Evolutionary conservation across 1,139 yeast species (phyloP).

Genomic region (Suhomyces yuchorum): DNA sequence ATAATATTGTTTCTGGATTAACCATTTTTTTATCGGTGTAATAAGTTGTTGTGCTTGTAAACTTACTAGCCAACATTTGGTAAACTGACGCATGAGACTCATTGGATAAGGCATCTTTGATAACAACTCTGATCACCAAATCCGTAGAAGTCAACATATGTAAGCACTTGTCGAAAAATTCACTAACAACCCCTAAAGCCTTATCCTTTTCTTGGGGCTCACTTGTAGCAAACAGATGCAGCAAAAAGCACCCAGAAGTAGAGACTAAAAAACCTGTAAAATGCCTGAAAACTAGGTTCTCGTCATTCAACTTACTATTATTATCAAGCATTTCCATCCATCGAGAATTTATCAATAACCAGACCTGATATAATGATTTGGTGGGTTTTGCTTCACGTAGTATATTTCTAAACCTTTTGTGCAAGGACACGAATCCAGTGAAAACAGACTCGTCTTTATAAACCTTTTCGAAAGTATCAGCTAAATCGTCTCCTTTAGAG

Average conservation of each 20-base stretch:
- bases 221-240: constrained; percentile 30
- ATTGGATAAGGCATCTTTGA: constrained; percentile 46
- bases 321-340: constrained; percentile 47
- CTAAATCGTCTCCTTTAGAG: constrained; percentile 20
- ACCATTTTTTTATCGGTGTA: constrained; percentile 30
- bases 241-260: constrained; percentile 56
- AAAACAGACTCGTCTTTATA: constrained; percentile 62
- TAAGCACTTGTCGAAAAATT: constrained; percentile 54
- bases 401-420: constrained; percentile 62
- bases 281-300: constrained; percentile 53
- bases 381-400: constrained; percentile 63
- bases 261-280: constrained; percentile 65
- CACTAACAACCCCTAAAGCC: constrained; percentile 35
- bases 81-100: constrained; percentile 52
- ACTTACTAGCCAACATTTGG: constrained; percentile 37
- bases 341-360: constrained; percentile 60
- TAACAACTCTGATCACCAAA: constrained; percentile 49
- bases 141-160: constrained; percentile 52
- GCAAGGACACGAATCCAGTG: constrained; percentile 77
- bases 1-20: constrained; percentile 36
- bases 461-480: constrained; percentile 51
- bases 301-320: constrained; percentile 30
- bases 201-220: constrained; percentile 30
- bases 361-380: constrained; percentile 58
- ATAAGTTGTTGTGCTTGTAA: constrained; percentile 28